Evolutionary conservation across 2,329 filamentous ascomycete genomes (phyloP).

Genomic region (Bisporella sp.): DNA sequence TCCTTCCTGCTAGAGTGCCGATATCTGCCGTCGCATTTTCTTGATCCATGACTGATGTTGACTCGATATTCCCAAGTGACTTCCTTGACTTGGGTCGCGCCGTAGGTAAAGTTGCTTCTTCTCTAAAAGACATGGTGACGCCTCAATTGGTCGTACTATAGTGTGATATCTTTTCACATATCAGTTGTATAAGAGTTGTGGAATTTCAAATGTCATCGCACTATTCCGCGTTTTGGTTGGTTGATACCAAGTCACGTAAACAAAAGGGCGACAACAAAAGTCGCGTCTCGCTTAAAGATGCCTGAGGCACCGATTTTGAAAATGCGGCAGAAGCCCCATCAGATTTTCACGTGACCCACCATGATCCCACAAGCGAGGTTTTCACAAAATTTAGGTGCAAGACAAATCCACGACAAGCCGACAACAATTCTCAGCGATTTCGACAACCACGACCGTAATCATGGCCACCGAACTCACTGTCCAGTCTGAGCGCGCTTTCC

Average conservation of each 20-base stretch:
- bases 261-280: constrained; percentile 9
- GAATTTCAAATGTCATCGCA: neutral
- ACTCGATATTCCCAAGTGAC: constrained; percentile 59
- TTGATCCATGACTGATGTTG: constrained; percentile 54
- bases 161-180: neutral
- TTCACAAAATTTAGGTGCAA: neutral
- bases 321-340: too few species aligned
- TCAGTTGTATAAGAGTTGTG: constrained; percentile 7
- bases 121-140: constrained; percentile 31
- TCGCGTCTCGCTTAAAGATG: too few species aligned
- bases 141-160: neutral
- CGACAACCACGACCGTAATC: constrained; percentile 27
- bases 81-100: constrained; percentile 53
- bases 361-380: neutral
- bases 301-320: too few species aligned
- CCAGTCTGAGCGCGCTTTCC: constrained; percentile 99
- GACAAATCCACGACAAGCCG: neutral
- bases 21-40: constrained; percentile 72
- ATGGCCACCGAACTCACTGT: constrained; percentile 99
- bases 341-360: neutral
- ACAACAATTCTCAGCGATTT: constrained; percentile 17
- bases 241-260: constrained; percentile 13
- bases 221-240: neutral
- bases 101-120: constrained; percentile 45
- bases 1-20: constrained; percentile 33